These are phyloP conservation scores for Fusarium devonianum DNA, from an alignment of 2,329 filamentous ascomycete genomes.

Conservation along the genomic window DNA sequence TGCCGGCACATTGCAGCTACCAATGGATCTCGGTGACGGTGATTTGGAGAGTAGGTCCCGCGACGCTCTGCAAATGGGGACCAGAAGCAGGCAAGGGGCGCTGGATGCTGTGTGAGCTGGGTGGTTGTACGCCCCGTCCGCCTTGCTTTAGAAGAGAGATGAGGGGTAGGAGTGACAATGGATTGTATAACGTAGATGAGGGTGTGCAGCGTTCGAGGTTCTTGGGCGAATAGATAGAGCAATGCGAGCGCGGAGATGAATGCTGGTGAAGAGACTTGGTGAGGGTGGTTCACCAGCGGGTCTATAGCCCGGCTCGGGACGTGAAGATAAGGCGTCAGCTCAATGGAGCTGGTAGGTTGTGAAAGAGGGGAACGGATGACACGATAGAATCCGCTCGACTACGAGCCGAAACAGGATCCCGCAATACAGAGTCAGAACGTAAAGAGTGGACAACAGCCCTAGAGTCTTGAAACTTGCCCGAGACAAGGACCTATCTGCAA, in stretches of 20 bases:
- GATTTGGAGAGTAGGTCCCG: slow-evolving; percentile 20
- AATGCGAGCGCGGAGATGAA: slow-evolving; percentile 32
- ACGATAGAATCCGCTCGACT: slow-evolving; percentile 16
- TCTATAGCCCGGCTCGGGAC: not conserved
- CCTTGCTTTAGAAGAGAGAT: slow-evolving; percentile 35
- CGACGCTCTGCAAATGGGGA: slow-evolving; percentile 33
- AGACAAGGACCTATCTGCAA: slow-evolving; percentile 12
- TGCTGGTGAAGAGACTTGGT: slow-evolving; percentile 6
- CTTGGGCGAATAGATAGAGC: slow-evolving; percentile 33
- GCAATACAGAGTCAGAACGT: not conserved
- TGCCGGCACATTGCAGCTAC: slow-evolving; percentile 8
- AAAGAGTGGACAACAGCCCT: slow-evolving; percentile 8
- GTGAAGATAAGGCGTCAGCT: not conserved
- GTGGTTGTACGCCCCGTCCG: slow-evolving; percentile 36
- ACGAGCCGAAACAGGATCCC: slow-evolving; percentile 12
- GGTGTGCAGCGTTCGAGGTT: slow-evolving; percentile 32
- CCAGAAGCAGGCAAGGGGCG: slow-evolving; percentile 8
- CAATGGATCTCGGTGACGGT: slow-evolving; percentile 17
- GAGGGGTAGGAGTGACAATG: slow-evolving; percentile 17
- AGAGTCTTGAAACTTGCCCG: slow-evolving; percentile 25
- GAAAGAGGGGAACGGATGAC: not conserved
- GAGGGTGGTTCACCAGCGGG: slow-evolving; percentile 19
- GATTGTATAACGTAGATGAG: slow-evolving; percentile 11
- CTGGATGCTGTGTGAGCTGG: slow-evolving; percentile 36
- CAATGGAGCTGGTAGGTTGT: not conserved